Percentiles rank a stretch among this genome's conserved stretches.
Conservation (phyloP, 1,284 basidiomycete species). For the Ustilago esculenta region DNA sequence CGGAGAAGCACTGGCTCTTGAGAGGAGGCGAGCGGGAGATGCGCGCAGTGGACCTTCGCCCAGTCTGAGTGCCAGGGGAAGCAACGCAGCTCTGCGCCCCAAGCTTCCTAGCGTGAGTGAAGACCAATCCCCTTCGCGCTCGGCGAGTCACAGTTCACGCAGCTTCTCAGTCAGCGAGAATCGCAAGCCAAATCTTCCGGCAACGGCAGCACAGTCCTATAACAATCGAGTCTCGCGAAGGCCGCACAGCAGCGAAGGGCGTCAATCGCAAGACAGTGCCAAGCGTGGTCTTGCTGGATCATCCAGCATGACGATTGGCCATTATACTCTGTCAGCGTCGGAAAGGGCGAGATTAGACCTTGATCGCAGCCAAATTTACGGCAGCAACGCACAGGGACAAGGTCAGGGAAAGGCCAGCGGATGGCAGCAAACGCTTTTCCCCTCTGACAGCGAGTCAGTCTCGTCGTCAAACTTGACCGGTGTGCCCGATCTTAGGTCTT, state of each 20-base stretch:
- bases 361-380: neutral
- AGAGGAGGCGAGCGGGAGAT: slow-evolving; percentile 43
- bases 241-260: slow-evolving; percentile 47
- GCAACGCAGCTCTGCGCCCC: slow-evolving; percentile 43
- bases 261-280: slow-evolving; percentile 19
- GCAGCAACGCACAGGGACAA: neutral
- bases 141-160: slow-evolving; percentile 11
- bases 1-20: slow-evolving; percentile 49
- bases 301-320: slow-evolving; percentile 2
- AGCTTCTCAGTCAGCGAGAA: slow-evolving; percentile 33
- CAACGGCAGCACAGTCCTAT: slow-evolving; percentile 42
- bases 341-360: slow-evolving; percentile 13
- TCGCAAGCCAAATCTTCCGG: slow-evolving; percentile 22
- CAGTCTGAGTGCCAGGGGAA: slow-evolving; percentile 33
- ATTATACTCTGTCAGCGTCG: slow-evolving; percentile 7
- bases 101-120: slow-evolving; percentile 49
- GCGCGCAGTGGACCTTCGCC: slow-evolving; percentile 36
- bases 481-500: slow-evolving; percentile 4
- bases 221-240: slow-evolving; percentile 30
- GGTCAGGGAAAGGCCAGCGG: neutral
- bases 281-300: slow-evolving; percentile 5
- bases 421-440: slow-evolving; percentile 3
- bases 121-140: slow-evolving; percentile 40
- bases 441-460: neutral
- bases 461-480: neutral